Percentiles rank a stretch among this genome's conserved stretches.
Evolutionary conservation across 1,284 basidiomycete species (phyloP).

Genomic region (Ganoderma lingzhi): DNA sequence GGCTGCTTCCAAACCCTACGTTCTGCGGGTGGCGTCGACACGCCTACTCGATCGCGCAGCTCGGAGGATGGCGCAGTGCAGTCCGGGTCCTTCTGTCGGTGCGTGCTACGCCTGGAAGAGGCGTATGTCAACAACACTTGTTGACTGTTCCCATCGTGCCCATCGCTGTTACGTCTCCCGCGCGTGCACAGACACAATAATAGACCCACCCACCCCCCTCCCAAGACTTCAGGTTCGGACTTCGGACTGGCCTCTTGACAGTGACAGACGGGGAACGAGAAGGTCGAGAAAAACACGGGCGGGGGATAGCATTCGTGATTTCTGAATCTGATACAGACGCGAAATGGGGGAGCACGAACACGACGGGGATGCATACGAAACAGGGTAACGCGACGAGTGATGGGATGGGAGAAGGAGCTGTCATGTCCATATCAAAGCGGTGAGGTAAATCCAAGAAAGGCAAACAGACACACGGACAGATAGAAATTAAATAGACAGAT

Average conservation of each 20-base stretch:
- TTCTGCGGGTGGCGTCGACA: neutral
- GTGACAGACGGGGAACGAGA: neutral
- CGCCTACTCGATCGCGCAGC: neutral
- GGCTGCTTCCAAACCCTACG: neutral
- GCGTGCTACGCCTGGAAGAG: neutral
- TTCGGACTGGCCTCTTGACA: neutral
- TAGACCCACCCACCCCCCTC: neutral
- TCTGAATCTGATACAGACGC: neutral
- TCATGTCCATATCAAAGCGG: neutral
- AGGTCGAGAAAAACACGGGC: neutral
- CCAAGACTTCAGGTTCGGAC: no score
- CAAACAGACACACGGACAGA: constrained; percentile 4
- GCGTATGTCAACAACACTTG: neutral
- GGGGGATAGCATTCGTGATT: constrained; percentile 13
- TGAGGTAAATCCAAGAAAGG: constrained; percentile 9
- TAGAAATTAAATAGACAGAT: neutral
- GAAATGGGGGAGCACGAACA: neutral
- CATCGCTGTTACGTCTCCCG: constrained; percentile 13
- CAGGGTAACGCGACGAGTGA: neutral
- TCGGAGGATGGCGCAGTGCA: neutral
- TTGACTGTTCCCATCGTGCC: constrained; percentile 12
- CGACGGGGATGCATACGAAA: neutral
- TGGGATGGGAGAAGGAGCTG: neutral
- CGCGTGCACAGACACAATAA: constrained; percentile 1
- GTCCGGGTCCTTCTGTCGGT: no score